phyloP scores from a whole-genome alignment of 2,329 filamentous ascomycete species.

The Cercospora janseana region DNA sequence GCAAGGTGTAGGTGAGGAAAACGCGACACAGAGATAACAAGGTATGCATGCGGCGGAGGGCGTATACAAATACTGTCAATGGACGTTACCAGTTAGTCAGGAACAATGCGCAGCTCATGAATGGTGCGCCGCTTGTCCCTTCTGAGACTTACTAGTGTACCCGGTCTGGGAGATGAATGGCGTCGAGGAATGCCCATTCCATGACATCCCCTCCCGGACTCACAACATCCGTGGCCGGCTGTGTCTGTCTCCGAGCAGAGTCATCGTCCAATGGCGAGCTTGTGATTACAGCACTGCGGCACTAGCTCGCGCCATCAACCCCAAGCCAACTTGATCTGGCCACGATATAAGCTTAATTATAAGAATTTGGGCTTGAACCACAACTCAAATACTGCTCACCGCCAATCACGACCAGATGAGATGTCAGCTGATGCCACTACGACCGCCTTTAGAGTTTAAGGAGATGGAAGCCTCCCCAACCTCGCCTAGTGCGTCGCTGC shows the following conservation, averaged over 20 bases:
- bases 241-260: not conserved
- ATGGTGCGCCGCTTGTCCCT: slow-evolving; percentile 1
- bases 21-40: not conserved
- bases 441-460: not conserved
- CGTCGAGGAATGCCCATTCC: not conserved
- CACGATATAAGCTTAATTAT: slow-evolving; percentile 12
- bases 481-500: not conserved
- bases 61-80: slow-evolving; percentile 17
- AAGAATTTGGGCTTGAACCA: slow-evolving; percentile 4
- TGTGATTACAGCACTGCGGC: slow-evolving; percentile 9
- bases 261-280: not conserved
- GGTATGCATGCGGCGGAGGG: not conserved
- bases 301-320: no score
- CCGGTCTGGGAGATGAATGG: slow-evolving; percentile 4
- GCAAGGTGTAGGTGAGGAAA: not conserved
- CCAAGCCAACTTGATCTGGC: not conserved
- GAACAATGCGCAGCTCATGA: slow-evolving; percentile 2
- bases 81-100: slow-evolving; percentile 1
- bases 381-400: not conserved
- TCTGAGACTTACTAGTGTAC: slow-evolving; percentile 1
- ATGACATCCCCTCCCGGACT: not conserved
- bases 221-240: slow-evolving; percentile 5
- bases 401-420: not conserved
- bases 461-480: slow-evolving; percentile 11
- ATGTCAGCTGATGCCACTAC: slow-evolving; percentile 8